These are phyloP conservation scores for Ceratocystiopsis minuta DNA, from an alignment of 2,329 filamentous ascomycete species.

Conservation along the genomic window DNA sequence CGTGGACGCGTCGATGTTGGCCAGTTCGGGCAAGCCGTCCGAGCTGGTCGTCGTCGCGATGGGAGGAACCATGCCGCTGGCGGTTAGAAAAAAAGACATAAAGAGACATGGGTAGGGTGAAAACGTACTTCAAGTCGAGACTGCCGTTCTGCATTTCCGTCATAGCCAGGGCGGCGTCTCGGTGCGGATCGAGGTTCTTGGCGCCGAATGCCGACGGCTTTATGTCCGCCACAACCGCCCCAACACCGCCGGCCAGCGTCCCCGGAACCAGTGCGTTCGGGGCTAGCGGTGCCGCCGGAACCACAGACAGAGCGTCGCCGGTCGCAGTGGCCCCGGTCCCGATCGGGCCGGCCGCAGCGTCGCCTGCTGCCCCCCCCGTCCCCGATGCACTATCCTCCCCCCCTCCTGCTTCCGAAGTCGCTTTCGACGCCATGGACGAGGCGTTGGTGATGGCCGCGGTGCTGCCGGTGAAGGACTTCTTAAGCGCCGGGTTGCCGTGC, in stretches of 20 bases:
- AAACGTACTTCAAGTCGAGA: constrained; percentile 7
- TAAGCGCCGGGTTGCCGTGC: no score
- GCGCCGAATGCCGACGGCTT: no score
- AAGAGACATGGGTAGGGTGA: background rate
- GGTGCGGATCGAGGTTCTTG: constrained; percentile 30
- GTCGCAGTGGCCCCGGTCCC: no score
- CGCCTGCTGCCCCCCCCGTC: background rate
- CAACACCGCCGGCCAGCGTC: no score
- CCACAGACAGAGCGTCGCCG: no score
- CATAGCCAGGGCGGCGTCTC: constrained; percentile 46
- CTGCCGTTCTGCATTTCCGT: constrained; percentile 44
- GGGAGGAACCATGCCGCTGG: constrained; percentile 12
- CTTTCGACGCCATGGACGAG: background rate
- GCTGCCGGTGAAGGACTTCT: constrained; percentile 19
- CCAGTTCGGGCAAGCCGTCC: constrained; percentile 23
- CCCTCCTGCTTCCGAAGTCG: constrained; percentile 19
- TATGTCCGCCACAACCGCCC: no score
- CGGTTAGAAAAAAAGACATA: background rate
- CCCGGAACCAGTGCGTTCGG: no score
- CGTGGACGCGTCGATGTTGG: constrained; percentile 33
- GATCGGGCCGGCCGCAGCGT: no score
- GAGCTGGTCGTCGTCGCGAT: constrained; percentile 17
- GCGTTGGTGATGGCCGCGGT: background rate
- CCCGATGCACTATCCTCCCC: background rate
- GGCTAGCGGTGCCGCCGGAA: no score